Evolutionary conservation across 164 flowering plant genomes (phyloP).

Genomic region (Nymphaea colorata): DNA sequence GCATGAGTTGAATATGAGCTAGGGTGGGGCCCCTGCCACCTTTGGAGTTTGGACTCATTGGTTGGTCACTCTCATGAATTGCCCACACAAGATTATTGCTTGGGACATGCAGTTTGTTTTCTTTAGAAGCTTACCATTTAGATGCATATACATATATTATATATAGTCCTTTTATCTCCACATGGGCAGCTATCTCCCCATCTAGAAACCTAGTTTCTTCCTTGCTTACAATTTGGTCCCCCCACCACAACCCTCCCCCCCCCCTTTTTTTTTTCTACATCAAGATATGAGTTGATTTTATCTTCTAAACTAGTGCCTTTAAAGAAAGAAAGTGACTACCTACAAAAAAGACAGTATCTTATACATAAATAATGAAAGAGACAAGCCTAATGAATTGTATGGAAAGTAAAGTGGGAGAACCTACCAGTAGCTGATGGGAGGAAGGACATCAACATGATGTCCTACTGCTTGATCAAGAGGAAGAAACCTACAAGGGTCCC

Average conservation of each 20-base stretch:
- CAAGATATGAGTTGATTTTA: background rate
- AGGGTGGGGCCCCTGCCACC: background rate
- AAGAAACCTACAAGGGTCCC: no score
- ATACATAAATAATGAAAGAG: background rate
- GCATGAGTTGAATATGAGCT: background rate
- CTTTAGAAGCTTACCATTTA: background rate
- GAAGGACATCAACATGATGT: no score
- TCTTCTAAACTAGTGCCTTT: background rate
- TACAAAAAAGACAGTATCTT: background rate
- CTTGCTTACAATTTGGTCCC: background rate
- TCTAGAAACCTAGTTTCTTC: background rate
- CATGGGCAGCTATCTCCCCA: background rate
- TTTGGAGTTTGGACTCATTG: background rate
- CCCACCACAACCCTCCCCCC: background rate
- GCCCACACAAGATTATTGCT: background rate
- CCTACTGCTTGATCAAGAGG: no score
- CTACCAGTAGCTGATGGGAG: background rate
- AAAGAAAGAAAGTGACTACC: background rate
- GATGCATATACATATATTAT: no score
- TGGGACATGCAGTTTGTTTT: background rate
- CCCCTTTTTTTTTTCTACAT: no score
- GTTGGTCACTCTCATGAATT: background rate
- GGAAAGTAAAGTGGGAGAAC: background rate
- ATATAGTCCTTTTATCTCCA: background rate
- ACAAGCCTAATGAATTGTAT: background rate